Percentiles rank a stretch among this genome's conserved stretches.
Conservation (phyloP, 1,284 basidiomycete species). For the Xanthoconium separans region DNA sequence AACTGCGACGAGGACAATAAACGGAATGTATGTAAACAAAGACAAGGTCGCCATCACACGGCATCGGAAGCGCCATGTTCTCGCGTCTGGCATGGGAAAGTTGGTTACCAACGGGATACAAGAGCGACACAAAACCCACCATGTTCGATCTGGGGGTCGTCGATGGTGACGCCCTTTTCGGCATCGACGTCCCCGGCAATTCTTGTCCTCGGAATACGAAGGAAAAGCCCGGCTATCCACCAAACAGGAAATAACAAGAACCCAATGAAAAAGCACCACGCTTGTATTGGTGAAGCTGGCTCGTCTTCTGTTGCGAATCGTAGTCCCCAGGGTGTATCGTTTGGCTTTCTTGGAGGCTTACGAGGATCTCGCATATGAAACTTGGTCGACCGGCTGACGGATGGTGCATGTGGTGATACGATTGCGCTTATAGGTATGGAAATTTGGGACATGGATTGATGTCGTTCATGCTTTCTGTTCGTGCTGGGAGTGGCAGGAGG, state of each 20-base stretch:
- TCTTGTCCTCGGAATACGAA: conserved; percentile 59
- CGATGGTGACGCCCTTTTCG: conserved; percentile 70
- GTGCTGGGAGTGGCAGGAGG: conserved; percentile 26
- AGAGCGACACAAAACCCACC: conserved; percentile 44
- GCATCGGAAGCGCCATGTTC: conserved; percentile 69
- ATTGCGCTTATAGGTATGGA: conserved; percentile 79
- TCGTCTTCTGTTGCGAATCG: conserved; percentile 50
- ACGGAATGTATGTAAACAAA: conserved; percentile 73
- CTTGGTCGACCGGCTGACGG: conserved; percentile 49
- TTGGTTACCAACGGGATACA: conserved; percentile 9
- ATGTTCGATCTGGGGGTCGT: conserved; percentile 75
- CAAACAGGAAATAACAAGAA: conserved; percentile 74
- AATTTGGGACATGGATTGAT: conserved; percentile 53
- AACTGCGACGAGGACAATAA: conserved; percentile 68
- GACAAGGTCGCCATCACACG: conserved; percentile 67
- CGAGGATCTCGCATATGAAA: conserved; percentile 80
- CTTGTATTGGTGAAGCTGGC: conserved; percentile 64
- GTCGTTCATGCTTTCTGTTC: conserved; percentile 36
- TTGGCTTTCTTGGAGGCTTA: conserved; percentile 52
- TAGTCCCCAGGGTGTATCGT: conserved; percentile 60
- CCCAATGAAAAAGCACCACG: conserved; percentile 75
- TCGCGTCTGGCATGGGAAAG: conserved; percentile 50
- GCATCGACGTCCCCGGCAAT: conserved; percentile 54
- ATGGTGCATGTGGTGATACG: conserved; percentile 73
- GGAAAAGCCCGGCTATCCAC: conserved; percentile 65